Conservation (phyloP, 2,329 filamentous ascomycete genomes). For the Zasmidium citrigriseum region DNA sequence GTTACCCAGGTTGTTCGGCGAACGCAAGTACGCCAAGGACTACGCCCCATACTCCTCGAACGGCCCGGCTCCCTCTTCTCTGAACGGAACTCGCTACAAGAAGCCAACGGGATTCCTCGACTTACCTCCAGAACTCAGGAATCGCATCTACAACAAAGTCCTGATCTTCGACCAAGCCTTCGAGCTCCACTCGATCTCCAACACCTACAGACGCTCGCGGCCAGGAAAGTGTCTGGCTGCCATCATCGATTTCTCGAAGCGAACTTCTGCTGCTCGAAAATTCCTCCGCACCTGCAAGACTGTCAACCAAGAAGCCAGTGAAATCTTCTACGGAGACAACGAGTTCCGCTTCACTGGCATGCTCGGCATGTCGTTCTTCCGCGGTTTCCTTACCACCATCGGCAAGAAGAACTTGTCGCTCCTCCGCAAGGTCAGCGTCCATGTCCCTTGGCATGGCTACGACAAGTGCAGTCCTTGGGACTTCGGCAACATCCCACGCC, state of each 20-base stretch:
- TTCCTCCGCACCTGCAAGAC: constrained; percentile 20
- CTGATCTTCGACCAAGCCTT: neutral
- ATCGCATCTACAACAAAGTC: neutral
- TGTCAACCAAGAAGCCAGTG: constrained; percentile 41
- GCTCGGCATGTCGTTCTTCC: constrained; percentile 5
- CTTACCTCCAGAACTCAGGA: neutral
- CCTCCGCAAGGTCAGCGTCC: constrained; percentile 4
- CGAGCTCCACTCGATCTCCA: neutral
- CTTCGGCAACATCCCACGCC: no score
- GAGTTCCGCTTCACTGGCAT: constrained; percentile 38
- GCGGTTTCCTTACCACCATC: constrained; percentile 2
- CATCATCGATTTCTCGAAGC: neutral
- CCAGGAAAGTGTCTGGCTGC: neutral
- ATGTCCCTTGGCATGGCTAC: constrained; percentile 4
- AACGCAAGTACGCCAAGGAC: no score
- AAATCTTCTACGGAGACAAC: constrained; percentile 48
- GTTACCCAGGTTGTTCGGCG: neutral
- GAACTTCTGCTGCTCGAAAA: neutral
- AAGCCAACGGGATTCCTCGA: neutral
- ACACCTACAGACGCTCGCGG: neutral
- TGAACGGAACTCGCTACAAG: neutral
- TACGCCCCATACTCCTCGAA: no score
- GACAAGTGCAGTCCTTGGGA: no score
- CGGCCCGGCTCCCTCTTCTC: neutral
- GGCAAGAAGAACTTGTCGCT: neutral